Percentiles rank a stretch among this genome's conserved stretches.
phyloP scores from a whole-genome alignment of 2,329 filamentous ascomycete genomes.

The Trichoderma polysporum region DNA sequence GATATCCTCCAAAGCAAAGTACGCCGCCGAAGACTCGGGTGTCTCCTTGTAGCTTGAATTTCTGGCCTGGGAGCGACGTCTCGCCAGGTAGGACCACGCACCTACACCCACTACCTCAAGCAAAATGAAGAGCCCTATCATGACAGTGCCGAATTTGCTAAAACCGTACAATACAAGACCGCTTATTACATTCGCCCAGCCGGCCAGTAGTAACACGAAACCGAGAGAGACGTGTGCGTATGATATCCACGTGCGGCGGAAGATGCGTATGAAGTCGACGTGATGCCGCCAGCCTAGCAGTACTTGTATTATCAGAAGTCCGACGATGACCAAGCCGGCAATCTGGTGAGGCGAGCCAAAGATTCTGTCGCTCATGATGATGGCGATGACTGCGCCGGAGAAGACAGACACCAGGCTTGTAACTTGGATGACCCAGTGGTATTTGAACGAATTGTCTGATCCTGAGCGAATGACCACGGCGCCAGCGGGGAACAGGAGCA shows the following conservation, averaged over 20 bases:
- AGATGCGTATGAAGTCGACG: conserved; percentile 24
- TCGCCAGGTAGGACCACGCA: conserved; percentile 8
- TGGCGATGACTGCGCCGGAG: conserved; percentile 12
- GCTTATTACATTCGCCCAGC: conserved; percentile 20
- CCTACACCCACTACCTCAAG: conserved; percentile 2
- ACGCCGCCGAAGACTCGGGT: conserved; percentile 17
- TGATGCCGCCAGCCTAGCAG: conserved; percentile 26
- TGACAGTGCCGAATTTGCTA: conserved; percentile 3
- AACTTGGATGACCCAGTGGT: conserved; percentile 26
- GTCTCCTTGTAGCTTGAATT: conserved; percentile 2
- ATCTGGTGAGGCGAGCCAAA: conserved; percentile 23
- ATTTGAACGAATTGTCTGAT: conserved; percentile 22
- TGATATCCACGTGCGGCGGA: conserved; percentile 25
- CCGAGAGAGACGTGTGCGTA: conserved; percentile 24
- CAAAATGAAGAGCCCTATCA: neutral
- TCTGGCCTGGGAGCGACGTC: neutral
- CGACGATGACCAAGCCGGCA: conserved; percentile 20
- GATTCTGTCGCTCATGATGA: conserved; percentile 7
- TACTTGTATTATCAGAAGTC: conserved; percentile 19
- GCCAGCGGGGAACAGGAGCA: conserved; percentile 23
- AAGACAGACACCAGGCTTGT: conserved; percentile 4
- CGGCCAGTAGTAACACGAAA: conserved; percentile 17
- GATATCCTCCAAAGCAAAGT: conserved; percentile 20
- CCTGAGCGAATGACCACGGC: conserved; percentile 24
- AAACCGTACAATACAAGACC: conserved; percentile 15